Conservation (phyloP, 345 rosid genomes). For the Orychophragmus violaceus region DNA sequence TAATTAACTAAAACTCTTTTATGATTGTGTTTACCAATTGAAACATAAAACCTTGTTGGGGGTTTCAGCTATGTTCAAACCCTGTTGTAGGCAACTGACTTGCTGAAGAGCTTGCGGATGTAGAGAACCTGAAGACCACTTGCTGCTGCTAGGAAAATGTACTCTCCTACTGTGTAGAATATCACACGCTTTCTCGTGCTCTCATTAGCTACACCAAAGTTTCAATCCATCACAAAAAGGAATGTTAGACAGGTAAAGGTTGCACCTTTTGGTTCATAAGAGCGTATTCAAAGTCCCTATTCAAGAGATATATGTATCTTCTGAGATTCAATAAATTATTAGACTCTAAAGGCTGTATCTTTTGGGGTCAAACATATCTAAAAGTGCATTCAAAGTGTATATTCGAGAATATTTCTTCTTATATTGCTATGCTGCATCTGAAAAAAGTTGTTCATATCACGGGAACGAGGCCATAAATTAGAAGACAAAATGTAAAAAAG, state of each 20-base stretch:
- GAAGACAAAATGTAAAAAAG: neutral
- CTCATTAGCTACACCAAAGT: slow-evolving; percentile 69
- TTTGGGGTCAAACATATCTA: neutral
- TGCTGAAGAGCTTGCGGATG: slow-evolving; percentile 93
- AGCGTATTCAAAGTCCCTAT: neutral
- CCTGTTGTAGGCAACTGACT: slow-evolving; percentile 81
- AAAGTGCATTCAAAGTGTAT: neutral
- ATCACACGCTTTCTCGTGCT: slow-evolving; percentile 84
- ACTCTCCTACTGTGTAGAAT: slow-evolving; percentile 78
- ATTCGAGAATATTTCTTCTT: neutral
- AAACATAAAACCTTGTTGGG: slow-evolving; percentile 1
- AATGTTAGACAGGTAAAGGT: neutral
- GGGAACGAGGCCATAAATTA: neutral
- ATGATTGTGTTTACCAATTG: slow-evolving; percentile 3
- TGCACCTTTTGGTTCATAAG: neutral
- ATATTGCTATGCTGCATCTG: neutral
- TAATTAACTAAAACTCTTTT: slow-evolving; percentile 7
- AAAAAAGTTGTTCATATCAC: neutral
- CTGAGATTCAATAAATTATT: neutral
- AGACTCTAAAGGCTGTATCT: neutral
- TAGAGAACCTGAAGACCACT: slow-evolving; percentile 75
- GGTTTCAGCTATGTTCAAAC: slow-evolving; percentile 40
- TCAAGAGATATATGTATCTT: no score
- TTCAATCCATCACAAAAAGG: neutral
- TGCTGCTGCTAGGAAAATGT: slow-evolving; percentile 54